These are phyloP conservation scores for Gilbertella persicaria DNA, from an alignment of 371 early-diverging fungal species.

Conservation along the genomic window DNA sequence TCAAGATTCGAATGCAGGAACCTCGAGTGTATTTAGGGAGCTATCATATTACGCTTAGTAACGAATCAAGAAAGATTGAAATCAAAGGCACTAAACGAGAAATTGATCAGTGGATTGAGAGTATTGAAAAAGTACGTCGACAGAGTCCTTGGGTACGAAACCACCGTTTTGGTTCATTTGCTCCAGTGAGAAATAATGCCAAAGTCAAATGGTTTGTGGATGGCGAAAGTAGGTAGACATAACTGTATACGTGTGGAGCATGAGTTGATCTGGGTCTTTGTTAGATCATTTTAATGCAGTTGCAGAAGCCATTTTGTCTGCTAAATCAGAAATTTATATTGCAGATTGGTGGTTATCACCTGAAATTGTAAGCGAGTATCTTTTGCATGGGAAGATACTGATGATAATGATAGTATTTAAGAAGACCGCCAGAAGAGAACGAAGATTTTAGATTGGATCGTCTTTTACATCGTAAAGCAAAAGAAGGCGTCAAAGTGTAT, in stretches of 20 bases:
- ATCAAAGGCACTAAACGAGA: constrained; percentile 66
- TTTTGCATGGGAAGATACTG: neutral
- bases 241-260: too few relatives aligned
- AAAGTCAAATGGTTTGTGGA: constrained; percentile 84
- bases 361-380: constrained; percentile 59
- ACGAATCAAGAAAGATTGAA: constrained; percentile 64
- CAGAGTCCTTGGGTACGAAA: constrained; percentile 70
- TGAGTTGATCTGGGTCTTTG: neutral
- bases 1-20: constrained; percentile 42
- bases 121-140: constrained; percentile 58
- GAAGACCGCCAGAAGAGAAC: constrained; percentile 74
- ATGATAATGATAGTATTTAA: constrained; percentile 62
- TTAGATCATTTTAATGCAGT: constrained; percentile 81
- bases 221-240: constrained; percentile 54
- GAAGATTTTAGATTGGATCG: constrained; percentile 83
- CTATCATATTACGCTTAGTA: constrained; percentile 50
- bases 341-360: constrained; percentile 93
- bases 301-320: constrained; percentile 76
- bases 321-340: constrained; percentile 82
- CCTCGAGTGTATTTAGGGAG: constrained; percentile 30
- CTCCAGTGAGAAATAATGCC: constrained; percentile 70
- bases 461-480: constrained; percentile 80
- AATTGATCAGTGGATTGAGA: constrained; percentile 67
- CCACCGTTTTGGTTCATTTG: constrained; percentile 81
- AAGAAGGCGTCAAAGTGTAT: constrained; percentile 88